phyloP scores from a whole-genome alignment of 345 rosid genomes.

The Euphorbia lathyris region DNA sequence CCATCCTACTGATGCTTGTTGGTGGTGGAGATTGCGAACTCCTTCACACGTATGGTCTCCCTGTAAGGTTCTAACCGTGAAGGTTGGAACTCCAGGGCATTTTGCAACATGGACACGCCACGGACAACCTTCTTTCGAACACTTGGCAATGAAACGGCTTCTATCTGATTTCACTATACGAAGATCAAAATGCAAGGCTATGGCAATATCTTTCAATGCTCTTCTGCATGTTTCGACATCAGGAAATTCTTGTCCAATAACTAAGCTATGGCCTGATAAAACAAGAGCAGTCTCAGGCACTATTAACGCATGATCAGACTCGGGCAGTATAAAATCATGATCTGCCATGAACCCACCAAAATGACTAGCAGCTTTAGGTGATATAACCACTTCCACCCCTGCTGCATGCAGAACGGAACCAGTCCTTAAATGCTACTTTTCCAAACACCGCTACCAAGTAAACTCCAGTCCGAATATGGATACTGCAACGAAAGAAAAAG shows the following conservation, averaged over 20 bases:
- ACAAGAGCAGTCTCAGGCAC: conserved; percentile 25
- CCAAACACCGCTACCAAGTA: conserved; percentile 14
- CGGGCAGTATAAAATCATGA: conserved; percentile 41
- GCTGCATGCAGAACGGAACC: conserved; percentile 18
- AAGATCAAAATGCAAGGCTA: conserved; percentile 93
- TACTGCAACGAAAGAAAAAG: conserved; percentile 20
- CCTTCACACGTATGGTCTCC: conserved; percentile 97
- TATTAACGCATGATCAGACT: conserved; percentile 49
- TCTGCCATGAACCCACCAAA: conserved; percentile 61
- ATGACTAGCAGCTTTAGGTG: conserved; percentile 14
- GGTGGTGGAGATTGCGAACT: conserved; percentile 85
- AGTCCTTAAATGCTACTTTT: conserved; percentile 11
- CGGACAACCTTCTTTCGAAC: conserved; percentile 98
- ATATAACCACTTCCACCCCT: conserved; percentile 22
- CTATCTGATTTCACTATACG: conserved; percentile 98
- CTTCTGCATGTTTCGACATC: conserved; percentile 99
- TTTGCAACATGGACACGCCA: conserved; percentile 99
- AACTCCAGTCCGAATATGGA: conserved; percentile 12
- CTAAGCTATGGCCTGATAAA: conserved; percentile 39
- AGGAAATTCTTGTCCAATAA: conserved; percentile 86
- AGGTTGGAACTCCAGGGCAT: conserved; percentile 88
- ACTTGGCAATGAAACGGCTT: conserved; percentile 95
- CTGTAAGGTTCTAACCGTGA: conserved; percentile 82
- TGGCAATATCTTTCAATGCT: conserved; percentile 86
- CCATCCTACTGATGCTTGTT: conserved; percentile 99